phyloP scores from a whole-genome alignment of 352 stramenopile genomes.

The Saprolegnia parasitica region DNA sequence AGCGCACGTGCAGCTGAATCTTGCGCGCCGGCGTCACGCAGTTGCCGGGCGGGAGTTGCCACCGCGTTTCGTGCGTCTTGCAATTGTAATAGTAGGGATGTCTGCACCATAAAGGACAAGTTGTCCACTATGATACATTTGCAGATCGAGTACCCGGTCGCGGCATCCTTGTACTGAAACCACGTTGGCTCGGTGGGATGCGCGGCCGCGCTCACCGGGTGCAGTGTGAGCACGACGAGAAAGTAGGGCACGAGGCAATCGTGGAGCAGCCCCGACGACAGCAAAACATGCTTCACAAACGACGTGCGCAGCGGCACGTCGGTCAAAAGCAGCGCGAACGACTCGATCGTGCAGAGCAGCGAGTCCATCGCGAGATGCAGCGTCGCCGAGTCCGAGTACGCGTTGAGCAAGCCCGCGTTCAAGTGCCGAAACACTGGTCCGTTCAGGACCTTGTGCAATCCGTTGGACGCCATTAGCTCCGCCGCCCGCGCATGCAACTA shows the following conservation, averaged over 20 bases:
- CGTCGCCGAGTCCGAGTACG: background rate
- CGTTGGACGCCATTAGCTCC: background rate
- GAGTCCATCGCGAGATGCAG: background rate
- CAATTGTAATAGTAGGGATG: background rate
- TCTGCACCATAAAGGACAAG: background rate
- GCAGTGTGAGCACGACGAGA: background rate
- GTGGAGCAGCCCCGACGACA: background rate
- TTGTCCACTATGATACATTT: background rate
- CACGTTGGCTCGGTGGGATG: background rate
- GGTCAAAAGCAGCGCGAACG: background rate
- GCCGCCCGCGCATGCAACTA: background rate
- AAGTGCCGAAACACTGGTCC: background rate
- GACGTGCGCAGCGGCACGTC: background rate
- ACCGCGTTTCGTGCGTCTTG: background rate
- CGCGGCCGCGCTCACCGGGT: background rate
- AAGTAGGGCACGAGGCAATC: background rate
- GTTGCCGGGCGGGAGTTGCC: background rate
- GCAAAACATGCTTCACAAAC: background rate
- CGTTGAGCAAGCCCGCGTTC: background rate
- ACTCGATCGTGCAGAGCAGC: background rate
- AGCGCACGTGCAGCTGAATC: background rate
- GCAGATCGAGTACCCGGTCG: background rate
- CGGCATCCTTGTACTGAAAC: background rate
- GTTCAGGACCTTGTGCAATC: background rate
- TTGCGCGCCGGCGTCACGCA: background rate